Base-by-base conservation (phyloP, 2,329 filamentous ascomycete genomes). In the Apiospora kogelbergensis region DNA sequence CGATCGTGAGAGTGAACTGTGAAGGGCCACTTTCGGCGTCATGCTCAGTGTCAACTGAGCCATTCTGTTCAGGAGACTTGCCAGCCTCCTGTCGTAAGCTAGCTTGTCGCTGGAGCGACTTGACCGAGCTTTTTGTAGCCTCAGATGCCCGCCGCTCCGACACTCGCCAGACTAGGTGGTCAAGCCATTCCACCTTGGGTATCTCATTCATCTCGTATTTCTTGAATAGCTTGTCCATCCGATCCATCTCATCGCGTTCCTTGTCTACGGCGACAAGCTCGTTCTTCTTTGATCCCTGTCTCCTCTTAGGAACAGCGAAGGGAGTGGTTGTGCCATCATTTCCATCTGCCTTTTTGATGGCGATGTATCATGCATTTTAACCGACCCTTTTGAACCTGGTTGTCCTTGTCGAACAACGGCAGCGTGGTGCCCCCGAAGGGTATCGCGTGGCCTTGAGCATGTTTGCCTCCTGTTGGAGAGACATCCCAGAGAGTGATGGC, bases 161-260 rank as follows among this genome's bases (percentile, higher is more conserved):
- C 66, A 92, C 92, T 48, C 95, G 90, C 78, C 97, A 99, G 2
- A 98, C 95, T 74, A 98, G 87, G 76, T 96, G 93, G 79, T 99
- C 96, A 57, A 99, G 87, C 97, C 96, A 99, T 75, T 97, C 93
- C 64, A 97, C 92, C 20, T 94, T 89, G 0, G 93, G 90, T 33
- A 99, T 95, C 78, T 99, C 96, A 22, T 94, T 95, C 92, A 98
- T 97, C 78, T 99, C 97, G 77, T 98, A 96, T 81, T 97, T 97
- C 81, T 99, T 99, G 78, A 99, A 92, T 26, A 98, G 81, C 67
- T 90, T 91, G 77, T 98, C 95, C 73, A 99, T 87, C 22, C 96
- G 87, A 75, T 98, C 94, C 71, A 98, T 86, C 80, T 99, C 96
- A 67, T 93, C 90, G n/a, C 83, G 83, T 70, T 97, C 90, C 73